phyloP scores from a whole-genome alignment of 148 eudicot genomes.

The Silene latifolia region DNA sequence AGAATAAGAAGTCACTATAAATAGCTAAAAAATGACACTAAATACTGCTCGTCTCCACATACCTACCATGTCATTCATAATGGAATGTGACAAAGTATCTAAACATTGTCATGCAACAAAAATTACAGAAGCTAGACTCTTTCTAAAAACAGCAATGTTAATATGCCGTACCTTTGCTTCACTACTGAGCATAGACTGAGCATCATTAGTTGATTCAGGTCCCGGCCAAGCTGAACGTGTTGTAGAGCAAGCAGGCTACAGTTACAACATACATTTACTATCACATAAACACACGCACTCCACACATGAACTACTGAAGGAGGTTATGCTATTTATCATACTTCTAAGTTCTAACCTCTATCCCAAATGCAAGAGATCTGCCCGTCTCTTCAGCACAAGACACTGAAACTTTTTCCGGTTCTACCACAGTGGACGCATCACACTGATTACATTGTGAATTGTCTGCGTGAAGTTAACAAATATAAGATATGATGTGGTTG shows the following conservation, averaged over 20 bases:
- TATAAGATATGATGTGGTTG: not conserved
- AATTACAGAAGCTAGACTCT: not conserved
- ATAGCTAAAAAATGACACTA: too few relatives aligned
- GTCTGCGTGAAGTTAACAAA: not conserved
- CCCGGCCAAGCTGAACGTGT: slow-evolving; percentile 25
- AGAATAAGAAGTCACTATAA: too few relatives aligned
- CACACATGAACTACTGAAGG: not conserved
- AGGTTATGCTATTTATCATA: not conserved
- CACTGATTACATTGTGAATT: slow-evolving; percentile 2
- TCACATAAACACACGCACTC: not conserved
- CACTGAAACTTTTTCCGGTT: slow-evolving; percentile 4
- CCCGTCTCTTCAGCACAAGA: slow-evolving; percentile 32
- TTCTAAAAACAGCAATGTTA: not conserved
- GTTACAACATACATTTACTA: slow-evolving; percentile 1
- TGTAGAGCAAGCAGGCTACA: slow-evolving; percentile 36
- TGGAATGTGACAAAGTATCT: not conserved
- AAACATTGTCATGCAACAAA: not conserved
- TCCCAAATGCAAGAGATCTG: slow-evolving; percentile 12
- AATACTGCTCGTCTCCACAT: too few relatives aligned
- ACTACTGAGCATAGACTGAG: slow-evolving; percentile 14
- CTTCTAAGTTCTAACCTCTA: slow-evolving; percentile 2
- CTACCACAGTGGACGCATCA: slow-evolving; percentile 11
- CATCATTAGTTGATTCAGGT: slow-evolving; percentile 32
- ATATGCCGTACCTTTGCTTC: slow-evolving; percentile 30
- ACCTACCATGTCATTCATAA: not conserved